Evolutionary conservation across 2,329 filamentous ascomycete species (phyloP).

Genomic region (Neophaeococcomyces aloes): DNA sequence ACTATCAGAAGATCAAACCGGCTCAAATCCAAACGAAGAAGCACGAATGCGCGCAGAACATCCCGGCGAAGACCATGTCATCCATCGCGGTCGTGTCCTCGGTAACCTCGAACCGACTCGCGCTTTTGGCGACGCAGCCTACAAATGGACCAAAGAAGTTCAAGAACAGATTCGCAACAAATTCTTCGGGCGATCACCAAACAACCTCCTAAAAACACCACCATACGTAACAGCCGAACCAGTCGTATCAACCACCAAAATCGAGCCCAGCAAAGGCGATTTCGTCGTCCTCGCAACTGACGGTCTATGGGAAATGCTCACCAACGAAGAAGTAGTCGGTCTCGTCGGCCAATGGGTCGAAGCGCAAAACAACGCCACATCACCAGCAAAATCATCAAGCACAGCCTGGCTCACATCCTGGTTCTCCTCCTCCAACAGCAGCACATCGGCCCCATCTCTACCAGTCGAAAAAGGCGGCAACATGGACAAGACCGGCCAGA

Average conservation of each 20-base stretch:
- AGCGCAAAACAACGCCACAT: slow-evolving; percentile 44
- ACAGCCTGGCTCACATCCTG: slow-evolving; percentile 57
- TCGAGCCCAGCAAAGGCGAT: slow-evolving; percentile 80
- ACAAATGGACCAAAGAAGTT: slow-evolving; percentile 87
- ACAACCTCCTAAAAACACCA: slow-evolving; percentile 70
- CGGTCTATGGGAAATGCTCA: slow-evolving; percentile 97
- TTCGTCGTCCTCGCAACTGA: slow-evolving; percentile 96
- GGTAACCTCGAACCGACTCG: slow-evolving; percentile 86
- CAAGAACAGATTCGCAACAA: slow-evolving; percentile 70
- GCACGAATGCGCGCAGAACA: slow-evolving; percentile 75
- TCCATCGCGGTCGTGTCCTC: slow-evolving; percentile 79
- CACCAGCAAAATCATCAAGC: slow-evolving; percentile 23
- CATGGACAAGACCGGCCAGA: slow-evolving; percentile 44
- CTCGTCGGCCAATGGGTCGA: slow-evolving; percentile 97
- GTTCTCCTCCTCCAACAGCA: slow-evolving; percentile 34
- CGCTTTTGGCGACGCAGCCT: slow-evolving; percentile 90
- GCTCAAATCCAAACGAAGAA: slow-evolving; percentile 73
- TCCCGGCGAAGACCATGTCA: slow-evolving; percentile 70
- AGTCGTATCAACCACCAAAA: slow-evolving; percentile 82
- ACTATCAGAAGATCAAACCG: slow-evolving; percentile 88
- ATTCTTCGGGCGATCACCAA: slow-evolving; percentile 78
- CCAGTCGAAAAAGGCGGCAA: slow-evolving; percentile 60
- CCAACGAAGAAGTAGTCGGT: slow-evolving; percentile 94
- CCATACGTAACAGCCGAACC: slow-evolving; percentile 97
- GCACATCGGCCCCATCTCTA: slow-evolving; percentile 38